Evolutionary conservation across 2,329 filamentous ascomycete genomes (phyloP).

Genomic region (Penicillium sp.): DNA sequence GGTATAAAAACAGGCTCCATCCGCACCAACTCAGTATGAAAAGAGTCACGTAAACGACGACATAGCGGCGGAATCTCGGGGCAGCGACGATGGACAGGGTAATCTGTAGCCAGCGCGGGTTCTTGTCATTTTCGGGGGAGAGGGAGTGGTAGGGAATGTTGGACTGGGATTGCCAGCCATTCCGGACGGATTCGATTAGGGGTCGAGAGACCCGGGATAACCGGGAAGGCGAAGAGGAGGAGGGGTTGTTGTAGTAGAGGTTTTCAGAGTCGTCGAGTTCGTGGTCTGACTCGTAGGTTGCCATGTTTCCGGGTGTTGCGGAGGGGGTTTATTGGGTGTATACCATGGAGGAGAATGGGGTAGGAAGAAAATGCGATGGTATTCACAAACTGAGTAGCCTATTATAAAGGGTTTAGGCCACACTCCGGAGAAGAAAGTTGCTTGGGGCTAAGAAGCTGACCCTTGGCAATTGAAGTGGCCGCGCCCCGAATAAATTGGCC

Average conservation of each 20-base stretch:
- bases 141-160: conserved; percentile 20
- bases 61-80: conserved; percentile 44
- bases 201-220: conserved; percentile 27
- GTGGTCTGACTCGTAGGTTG: conserved; percentile 24
- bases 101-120: conserved; percentile 27
- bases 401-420: background rate
- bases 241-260: conserved; percentile 10
- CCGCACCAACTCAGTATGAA: conserved; percentile 31
- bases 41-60: conserved; percentile 36
- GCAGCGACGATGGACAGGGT: conserved; percentile 36
- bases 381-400: background rate
- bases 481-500: background rate
- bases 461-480: background rate
- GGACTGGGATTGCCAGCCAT: conserved; percentile 37
- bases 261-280: conserved; percentile 21
- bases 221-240: conserved; percentile 11
- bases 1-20: conserved; percentile 36
- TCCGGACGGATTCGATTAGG: conserved; percentile 41
- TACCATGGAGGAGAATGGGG: background rate
- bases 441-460: background rate
- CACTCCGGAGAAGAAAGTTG: background rate
- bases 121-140: conserved; percentile 17
- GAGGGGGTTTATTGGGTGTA: background rate
- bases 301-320: background rate
- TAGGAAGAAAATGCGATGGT: background rate